Evolutionary conservation across 768 basidiomycete species (phyloP).

Genomic region (Phaffia tasmanica): DNA sequence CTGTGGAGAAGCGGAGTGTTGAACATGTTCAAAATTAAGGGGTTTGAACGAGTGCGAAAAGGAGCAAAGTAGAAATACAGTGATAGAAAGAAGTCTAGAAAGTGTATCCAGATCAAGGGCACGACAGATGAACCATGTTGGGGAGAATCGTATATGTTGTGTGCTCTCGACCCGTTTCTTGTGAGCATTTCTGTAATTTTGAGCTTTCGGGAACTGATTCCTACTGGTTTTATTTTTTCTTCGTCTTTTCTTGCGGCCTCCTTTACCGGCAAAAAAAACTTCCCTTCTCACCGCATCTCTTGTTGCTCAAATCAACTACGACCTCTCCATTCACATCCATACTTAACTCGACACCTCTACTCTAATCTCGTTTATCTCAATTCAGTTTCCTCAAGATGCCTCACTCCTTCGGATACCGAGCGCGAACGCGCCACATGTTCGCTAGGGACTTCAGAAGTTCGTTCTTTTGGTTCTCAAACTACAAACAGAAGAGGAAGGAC

Average conservation of each 20-base stretch:
- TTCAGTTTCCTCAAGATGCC: slow-evolving; percentile 52
- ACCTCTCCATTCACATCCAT: not conserved
- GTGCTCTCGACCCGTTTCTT: not conserved
- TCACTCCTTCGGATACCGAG: slow-evolving; percentile 99
- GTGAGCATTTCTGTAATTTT: not conserved
- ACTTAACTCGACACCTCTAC: not conserved
- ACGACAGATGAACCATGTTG: too few relatives aligned
- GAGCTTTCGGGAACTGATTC: not conserved
- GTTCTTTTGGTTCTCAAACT: slow-evolving; percentile 31
- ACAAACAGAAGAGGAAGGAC: not conserved
- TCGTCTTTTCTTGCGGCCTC: not conserved
- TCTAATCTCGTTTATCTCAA: not conserved
- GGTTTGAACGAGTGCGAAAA: too few relatives aligned
- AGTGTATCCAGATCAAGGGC: too few relatives aligned
- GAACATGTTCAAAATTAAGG: too few relatives aligned
- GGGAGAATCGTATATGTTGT: too few relatives aligned
- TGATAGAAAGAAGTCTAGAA: too few relatives aligned
- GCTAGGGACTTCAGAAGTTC: slow-evolving; percentile 95
- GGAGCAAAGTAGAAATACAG: too few relatives aligned
- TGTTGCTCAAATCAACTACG: not conserved
- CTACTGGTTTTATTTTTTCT: not conserved
- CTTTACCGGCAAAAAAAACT: not conserved
- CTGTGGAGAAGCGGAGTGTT: too few relatives aligned
- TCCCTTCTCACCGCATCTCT: not conserved
- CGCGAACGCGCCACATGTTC: slow-evolving; percentile 99